Base-by-base conservation (phyloP, 768 basidiomycete species). In the Rhizopogon sp. region DNA sequence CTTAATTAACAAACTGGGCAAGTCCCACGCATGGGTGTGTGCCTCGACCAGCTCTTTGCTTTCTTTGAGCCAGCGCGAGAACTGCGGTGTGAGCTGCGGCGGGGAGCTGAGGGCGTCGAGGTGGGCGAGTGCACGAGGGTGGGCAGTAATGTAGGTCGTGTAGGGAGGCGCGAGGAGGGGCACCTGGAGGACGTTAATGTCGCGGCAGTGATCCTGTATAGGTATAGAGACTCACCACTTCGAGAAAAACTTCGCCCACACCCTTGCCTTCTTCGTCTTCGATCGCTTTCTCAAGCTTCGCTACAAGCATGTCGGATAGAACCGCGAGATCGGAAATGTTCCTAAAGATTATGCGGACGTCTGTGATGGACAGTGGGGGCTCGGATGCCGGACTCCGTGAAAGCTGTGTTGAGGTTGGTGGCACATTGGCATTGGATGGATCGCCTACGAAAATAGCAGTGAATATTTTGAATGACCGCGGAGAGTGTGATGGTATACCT, bases 1-100 rank as follows among this genome's bases (percentile, higher is more conserved):
- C 71, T 98, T 98, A 71, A 99, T 98, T 57, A 99, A 86, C 39
- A 98, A 81, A 0, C 93, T 93, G 5, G 91, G 79, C 28, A 99
- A 82, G 67, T 99, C 96, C 87, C 93, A 94, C 3, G 93, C 90
- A 63, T 92, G 87, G 0, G 91, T 89, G 11, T 89, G 78, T 22
- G 82, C 79, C 2, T 84, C 80, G 1, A 89, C 86, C 39, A 88
- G 75, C 10, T 74, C 76, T 56, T 82, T 80, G 16, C 88, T 88
- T 37, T 83, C 81, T 9, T 78, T 68, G 44, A 90, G 77, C 69
- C 93, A 94, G 3, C 78, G 72, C 1, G 70, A 60, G 47, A 49
- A 49, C 37, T 49, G 33, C 14, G 47, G 47, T 13, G 75, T 72
- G 7, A 95, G 77, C 0, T 84, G 79, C 3, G 52, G 69, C 35